Percentiles rank a stretch among this genome's conserved stretches.
Conservation (phyloP, 139 green algal genomes). For the Chlorokybus atmophyticus region DNA sequence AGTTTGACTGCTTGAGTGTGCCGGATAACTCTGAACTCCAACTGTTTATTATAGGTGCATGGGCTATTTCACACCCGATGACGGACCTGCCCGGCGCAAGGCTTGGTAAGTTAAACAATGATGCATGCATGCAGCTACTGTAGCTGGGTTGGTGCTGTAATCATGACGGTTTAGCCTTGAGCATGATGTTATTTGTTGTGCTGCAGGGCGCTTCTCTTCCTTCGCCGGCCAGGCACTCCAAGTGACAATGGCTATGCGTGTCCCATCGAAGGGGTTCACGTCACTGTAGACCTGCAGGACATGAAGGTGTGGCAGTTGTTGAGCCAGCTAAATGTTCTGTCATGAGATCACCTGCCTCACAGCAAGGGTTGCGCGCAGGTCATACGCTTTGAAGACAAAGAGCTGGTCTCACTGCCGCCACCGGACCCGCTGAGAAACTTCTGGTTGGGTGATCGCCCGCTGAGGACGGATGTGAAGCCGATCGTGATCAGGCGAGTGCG, state of each 20-base stretch:
- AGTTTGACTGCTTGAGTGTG: too few relatives aligned
- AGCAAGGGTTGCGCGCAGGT: conserved; percentile 1
- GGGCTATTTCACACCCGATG: conserved; percentile 1
- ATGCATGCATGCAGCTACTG: too few relatives aligned
- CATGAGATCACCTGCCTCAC: not conserved
- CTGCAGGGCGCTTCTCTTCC: too few relatives aligned
- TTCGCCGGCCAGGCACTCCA: too few relatives aligned
- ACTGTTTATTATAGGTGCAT: not conserved
- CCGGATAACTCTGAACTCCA: too few relatives aligned
- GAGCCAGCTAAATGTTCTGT: not conserved
- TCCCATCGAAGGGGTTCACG: conserved; percentile 14
- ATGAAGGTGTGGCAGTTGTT: not conserved
- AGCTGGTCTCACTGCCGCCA: conserved; percentile 16
- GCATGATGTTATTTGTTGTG: too few relatives aligned
- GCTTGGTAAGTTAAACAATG: not conserved
- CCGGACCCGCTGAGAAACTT: conserved; percentile 23
- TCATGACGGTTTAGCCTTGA: too few relatives aligned
- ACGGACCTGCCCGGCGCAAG: not conserved
- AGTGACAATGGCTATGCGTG: conserved; percentile 21
- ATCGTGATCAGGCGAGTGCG: conserved; percentile 4
- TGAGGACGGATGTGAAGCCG: conserved; percentile 13
- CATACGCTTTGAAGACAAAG: conserved; percentile 12
- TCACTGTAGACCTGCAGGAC: conserved; percentile 13
- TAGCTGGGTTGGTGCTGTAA: too few relatives aligned
- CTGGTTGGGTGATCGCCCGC: not conserved